These are phyloP conservation scores for Schizosaccharomyces versatilis DNA, from an alignment of 1,139 yeast species.

Conservation along the genomic window DNA sequence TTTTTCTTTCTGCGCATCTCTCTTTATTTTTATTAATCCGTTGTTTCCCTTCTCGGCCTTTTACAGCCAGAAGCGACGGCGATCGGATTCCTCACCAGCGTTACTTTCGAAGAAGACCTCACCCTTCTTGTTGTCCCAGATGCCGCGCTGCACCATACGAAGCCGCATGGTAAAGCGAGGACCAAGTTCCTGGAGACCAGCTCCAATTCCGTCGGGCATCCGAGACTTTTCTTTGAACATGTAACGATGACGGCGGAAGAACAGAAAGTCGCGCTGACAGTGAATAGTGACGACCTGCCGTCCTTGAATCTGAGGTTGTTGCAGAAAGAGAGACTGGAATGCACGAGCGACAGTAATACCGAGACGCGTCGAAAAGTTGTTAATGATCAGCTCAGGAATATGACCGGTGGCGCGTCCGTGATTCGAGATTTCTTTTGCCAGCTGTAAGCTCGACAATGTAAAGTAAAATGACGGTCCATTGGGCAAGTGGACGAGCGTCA, in stretches of 20 bases:
- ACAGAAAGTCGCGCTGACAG: conserved; percentile 85
- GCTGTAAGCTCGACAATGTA: conserved; percentile 55
- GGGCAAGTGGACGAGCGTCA: conserved; percentile 81
- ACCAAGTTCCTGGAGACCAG: conserved; percentile 85
- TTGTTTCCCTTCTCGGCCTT: background rate
- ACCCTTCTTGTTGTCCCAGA: conserved; percentile 31
- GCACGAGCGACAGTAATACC: conserved; percentile 83
- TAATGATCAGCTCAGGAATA: conserved; percentile 72
- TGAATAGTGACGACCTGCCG: conserved; percentile 88
- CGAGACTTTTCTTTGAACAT: conserved; percentile 48
- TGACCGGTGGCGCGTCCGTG: conserved; percentile 84
- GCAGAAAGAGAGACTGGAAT: conserved; percentile 82
- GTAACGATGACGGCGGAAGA: conserved; percentile 86
- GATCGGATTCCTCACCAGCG: conserved; percentile 7
- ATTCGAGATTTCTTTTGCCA: conserved; percentile 54
- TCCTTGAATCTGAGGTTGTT: conserved; percentile 79
- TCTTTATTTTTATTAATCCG: no score
- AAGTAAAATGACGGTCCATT: conserved; percentile 89
- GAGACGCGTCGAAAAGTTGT: conserved; percentile 74
- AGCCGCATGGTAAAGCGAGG: conserved; percentile 85
- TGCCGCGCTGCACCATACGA: conserved; percentile 73
- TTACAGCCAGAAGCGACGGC: conserved; percentile 1
- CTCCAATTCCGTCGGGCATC: conserved; percentile 31
- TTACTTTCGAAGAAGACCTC: conserved; percentile 7
- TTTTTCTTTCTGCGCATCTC: no score